These are phyloP conservation scores for Cercophora sp. DNA, from an alignment of 495 filamentous ascomycete genomes.

Conservation along the genomic window DNA sequence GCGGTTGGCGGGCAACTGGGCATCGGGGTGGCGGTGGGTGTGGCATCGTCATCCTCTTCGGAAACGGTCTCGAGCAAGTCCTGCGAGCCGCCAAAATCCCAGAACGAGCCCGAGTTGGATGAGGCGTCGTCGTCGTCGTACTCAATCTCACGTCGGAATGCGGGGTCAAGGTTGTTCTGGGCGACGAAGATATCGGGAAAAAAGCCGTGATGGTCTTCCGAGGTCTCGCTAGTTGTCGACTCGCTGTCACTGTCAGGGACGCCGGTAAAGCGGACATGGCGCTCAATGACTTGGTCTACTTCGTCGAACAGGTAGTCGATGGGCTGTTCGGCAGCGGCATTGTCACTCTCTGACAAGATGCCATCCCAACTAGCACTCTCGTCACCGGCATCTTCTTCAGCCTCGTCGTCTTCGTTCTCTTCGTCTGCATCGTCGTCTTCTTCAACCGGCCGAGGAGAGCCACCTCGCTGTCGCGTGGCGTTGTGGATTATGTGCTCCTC, in stretches of 20 bases:
- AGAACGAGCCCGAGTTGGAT: slow-evolving; percentile 42
- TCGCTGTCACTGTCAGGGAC: slow-evolving; percentile 44
- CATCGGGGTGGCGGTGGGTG: slow-evolving; percentile 38
- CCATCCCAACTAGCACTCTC: slow-evolving; percentile 54
- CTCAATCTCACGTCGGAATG: slow-evolving; percentile 66
- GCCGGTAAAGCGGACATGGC: slow-evolving; percentile 50
- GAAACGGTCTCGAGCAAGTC: slow-evolving; percentile 20
- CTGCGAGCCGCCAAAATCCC: slow-evolving; percentile 37
- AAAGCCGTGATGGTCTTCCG: slow-evolving; percentile 46
- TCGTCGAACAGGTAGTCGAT: slow-evolving; percentile 47
- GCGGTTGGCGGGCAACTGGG: slow-evolving; percentile 46
- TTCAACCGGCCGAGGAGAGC: slow-evolving; percentile 41
- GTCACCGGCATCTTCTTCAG: slow-evolving; percentile 39
- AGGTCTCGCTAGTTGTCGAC: slow-evolving; percentile 43
- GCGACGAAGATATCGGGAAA: slow-evolving; percentile 70
- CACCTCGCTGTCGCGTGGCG: slow-evolving; percentile 29
- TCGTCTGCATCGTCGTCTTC: slow-evolving; percentile 30
- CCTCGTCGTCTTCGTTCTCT: slow-evolving; percentile 31
- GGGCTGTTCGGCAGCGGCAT: slow-evolving; percentile 40
- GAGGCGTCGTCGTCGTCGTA: slow-evolving; percentile 41
- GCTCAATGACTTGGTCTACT: slow-evolving; percentile 41
- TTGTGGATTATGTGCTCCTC: slow-evolving; percentile 60
- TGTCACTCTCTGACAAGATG: slow-evolving; percentile 47
- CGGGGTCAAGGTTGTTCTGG: slow-evolving; percentile 64
- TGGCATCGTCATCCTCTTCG: slow-evolving; percentile 30